Conservation (phyloP, 768 basidiomycete genomes). For the Lactifluus piperatus region DNA sequence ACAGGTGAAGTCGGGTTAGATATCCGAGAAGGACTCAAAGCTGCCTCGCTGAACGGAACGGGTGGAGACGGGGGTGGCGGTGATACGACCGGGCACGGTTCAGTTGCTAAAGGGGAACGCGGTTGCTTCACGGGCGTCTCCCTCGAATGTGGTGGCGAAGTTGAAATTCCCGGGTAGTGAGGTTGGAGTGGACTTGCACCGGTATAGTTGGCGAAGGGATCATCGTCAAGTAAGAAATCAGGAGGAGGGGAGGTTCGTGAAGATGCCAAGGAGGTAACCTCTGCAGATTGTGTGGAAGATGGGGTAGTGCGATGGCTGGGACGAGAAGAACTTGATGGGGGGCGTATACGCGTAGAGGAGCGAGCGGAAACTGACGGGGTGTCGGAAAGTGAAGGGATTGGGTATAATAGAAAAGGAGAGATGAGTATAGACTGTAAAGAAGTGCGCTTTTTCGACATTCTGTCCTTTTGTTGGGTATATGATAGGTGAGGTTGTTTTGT, state of each 20-base stretch:
- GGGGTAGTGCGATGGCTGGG: constrained; percentile 4
- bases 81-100: neutral
- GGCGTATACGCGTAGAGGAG: constrained; percentile 19
- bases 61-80: constrained; percentile 8
- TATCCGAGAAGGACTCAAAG: constrained; percentile 14
- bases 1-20: constrained; percentile 14
- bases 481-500: neutral
- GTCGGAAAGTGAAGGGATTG: constrained; percentile 15
- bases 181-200: constrained; percentile 20
- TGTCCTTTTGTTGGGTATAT: constrained; percentile 15
- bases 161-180: constrained; percentile 15
- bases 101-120: constrained; percentile 14
- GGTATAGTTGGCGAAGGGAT: constrained; percentile 62
- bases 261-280: constrained; percentile 6
- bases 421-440: constrained; percentile 46
- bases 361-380: constrained; percentile 24
- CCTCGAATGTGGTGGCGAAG: constrained; percentile 15
- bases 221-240: constrained; percentile 49
- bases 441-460: constrained; percentile 42
- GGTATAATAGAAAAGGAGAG: constrained; percentile 36
- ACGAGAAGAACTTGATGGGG: constrained; percentile 18
- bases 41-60: constrained; percentile 18
- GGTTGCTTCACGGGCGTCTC: constrained; percentile 6
- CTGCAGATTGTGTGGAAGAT: neutral
- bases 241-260: constrained; percentile 26